Base-by-base conservation (phyloP, 2,329 filamentous ascomycete genomes). In the Apiospora phragmitis region DNA sequence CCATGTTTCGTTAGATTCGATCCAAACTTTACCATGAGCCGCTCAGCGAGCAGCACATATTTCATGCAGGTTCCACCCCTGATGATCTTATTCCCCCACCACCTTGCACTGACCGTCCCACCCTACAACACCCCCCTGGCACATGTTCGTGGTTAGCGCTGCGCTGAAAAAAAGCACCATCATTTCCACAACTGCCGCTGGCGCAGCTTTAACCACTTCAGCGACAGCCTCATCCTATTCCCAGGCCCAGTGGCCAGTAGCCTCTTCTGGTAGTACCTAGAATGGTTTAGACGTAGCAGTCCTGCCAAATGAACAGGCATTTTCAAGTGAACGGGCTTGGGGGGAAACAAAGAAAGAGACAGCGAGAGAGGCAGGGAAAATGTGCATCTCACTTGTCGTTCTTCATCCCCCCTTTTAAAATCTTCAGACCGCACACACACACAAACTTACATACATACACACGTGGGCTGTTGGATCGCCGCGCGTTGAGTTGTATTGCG, bases 161-260 rank as follows among this genome's bases (percentile, higher is more conserved):
- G 32, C 55, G 55, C 55, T 38, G 55, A 62, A 62, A 62, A 62
- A 62, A 62, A 62, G 32, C 29, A 62, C 55, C 55, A 62, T 67
- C 65, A 67, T 67, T 67, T 67, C 65, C 65, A 67, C 65, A 67
- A 67, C 45, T 67, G 65, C 32, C 42, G 65, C 12, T 47, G 65
- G 65, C 26, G 65, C 45, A 35, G 55, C 55, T 62, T 62, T 62
- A 62, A 62, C 55, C 29, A n/a, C 29, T 38, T 62, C 55, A 62
- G 55, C 55, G 18, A 62, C 55, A 38, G 55, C 55, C 55, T 62
- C 55, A 32, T 38, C 38, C 55, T 62, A 62, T 62, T 62, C 32
- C 32, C 55, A 62, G 55, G 55, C 55, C 55, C 32, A 62, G 55
- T 62, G 55, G 55, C 55, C 38, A 38, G 55, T 35, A 62, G 55